These are phyloP conservation scores for Didymella segeticola DNA, from an alignment of 2,329 filamentous ascomycete species.

Conservation along the genomic window DNA sequence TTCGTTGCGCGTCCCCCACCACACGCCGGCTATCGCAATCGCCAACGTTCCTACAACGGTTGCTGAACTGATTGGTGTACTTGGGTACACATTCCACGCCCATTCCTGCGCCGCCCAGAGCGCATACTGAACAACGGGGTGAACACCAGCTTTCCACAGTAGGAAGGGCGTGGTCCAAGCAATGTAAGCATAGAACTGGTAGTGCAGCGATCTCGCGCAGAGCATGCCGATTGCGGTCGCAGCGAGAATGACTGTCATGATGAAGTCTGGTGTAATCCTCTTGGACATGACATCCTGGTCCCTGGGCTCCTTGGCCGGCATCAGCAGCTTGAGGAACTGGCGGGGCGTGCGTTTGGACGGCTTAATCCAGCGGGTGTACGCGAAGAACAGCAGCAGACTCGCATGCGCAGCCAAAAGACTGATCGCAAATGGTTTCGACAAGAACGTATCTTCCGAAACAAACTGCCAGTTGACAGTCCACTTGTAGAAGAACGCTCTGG, in stretches of 20 bases:
- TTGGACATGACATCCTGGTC: conserved; percentile 64
- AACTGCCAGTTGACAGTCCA: conserved; percentile 99
- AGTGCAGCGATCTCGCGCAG: conserved; percentile 87
- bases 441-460: conserved; percentile 80
- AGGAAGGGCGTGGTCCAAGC: conserved; percentile 89
- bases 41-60: conserved; percentile 75
- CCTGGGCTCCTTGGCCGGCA: conserved; percentile 48
- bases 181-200: conserved; percentile 93
- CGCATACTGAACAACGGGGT: conserved; percentile 69
- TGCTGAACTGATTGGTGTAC: conserved; percentile 68
- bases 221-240: conserved; percentile 81
- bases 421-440: conserved; percentile 73
- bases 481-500: conserved; percentile 89
- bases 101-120: conserved; percentile 84
- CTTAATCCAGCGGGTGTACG: conserved; percentile 72
- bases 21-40: conserved; percentile 68
- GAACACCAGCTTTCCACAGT: conserved; percentile 77
- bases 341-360: conserved; percentile 67
- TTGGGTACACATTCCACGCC: conserved; percentile 96
- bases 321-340: conserved; percentile 60
- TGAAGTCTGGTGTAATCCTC: conserved; percentile 72
- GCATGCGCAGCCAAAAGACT: conserved; percentile 71
- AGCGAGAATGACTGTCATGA: conserved; percentile 77
- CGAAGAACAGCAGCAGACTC: conserved; percentile 70
- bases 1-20: conserved; percentile 61